Percentiles rank a stretch among this genome's conserved stretches.
Conservation (phyloP, 345 rosid species). For the Eucalyptus decipiens region DNA sequence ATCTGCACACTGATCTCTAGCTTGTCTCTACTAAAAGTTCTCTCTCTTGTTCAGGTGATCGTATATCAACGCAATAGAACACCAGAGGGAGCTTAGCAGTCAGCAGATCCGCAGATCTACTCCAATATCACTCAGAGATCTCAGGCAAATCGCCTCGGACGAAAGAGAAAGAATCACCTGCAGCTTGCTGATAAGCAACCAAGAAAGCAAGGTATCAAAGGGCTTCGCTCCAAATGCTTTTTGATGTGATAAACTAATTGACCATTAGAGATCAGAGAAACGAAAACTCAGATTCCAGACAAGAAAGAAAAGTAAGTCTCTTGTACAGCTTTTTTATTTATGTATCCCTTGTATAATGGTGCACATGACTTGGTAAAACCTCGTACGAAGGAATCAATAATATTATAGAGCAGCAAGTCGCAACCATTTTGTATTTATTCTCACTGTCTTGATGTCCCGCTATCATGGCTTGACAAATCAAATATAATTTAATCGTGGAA, state of each 20-base stretch:
- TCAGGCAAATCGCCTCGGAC: not conserved
- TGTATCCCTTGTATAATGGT: not conserved
- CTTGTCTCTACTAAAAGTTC: not conserved
- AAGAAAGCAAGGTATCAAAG: not conserved
- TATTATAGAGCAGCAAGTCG: not conserved
- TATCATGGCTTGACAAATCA: not conserved
- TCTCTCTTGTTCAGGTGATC: not conserved
- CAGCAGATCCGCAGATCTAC: not conserved
- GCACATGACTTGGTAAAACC: not conserved
- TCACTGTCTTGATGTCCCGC: not conserved
- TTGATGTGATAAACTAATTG: not conserved
- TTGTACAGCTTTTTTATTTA: not conserved
- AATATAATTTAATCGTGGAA: not conserved
- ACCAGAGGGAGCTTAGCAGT: not conserved
- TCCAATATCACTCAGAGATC: not conserved
- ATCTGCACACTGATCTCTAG: not conserved
- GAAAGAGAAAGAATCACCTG: not conserved
- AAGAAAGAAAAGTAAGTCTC: not conserved
- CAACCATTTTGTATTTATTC: not conserved
- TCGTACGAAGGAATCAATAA: not conserved
- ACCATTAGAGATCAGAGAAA: not conserved
- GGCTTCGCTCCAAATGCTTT: not conserved
- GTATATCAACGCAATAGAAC: not conserved
- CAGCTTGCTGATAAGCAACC: not conserved
- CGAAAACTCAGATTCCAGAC: not conserved